A percentile compares a stretch with the other conserved stretches of the same genome.
phyloP scores from a whole-genome alignment of 768 basidiomycete species.

The Multifurca ochricompacta region DNA sequence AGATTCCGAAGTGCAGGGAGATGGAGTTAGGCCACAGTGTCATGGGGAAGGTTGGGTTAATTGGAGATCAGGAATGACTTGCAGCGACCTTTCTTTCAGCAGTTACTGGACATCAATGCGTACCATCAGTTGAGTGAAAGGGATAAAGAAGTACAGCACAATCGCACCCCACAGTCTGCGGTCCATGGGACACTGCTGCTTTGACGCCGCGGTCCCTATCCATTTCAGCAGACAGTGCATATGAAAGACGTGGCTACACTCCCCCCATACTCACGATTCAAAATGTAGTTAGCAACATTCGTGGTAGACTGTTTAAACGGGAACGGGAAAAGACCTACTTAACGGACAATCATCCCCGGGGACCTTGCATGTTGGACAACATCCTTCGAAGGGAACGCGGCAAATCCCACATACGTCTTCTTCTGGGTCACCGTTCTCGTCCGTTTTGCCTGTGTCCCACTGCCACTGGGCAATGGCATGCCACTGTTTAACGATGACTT shows the following conservation, averaged over 20 bases:
- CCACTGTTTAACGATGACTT: constrained; percentile 77
- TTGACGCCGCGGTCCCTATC: constrained; percentile 83
- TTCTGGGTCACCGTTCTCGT: constrained; percentile 51
- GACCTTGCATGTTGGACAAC: constrained; percentile 92
- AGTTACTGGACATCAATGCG: constrained; percentile 32
- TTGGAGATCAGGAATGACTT: constrained; percentile 8
- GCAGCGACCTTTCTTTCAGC: constrained; percentile 44
- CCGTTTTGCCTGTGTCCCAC: constrained; percentile 52
- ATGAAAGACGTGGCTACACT: constrained; percentile 96
- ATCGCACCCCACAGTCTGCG: constrained; percentile 81
- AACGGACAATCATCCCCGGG: constrained; percentile 95
- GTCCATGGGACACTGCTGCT: constrained; percentile 99
- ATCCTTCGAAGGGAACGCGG: constrained; percentile 85
- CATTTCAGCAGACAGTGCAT: constrained; percentile 98
- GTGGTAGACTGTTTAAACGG: neutral
- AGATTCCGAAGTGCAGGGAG: neutral
- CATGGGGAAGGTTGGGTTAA: neutral
- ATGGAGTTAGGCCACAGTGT: neutral
- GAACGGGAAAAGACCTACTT: constrained; percentile 43
- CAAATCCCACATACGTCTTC: constrained; percentile 82
- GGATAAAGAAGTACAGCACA: neutral
- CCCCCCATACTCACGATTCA: constrained; percentile 77
- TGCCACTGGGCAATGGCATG: constrained; percentile 86
- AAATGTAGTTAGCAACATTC: neutral
- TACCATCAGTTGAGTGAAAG: neutral